Evolutionary conservation across 2,329 filamentous ascomycete genomes (phyloP), one percentile per base, ranked within the genome.

Genomic region (Fulvia fulva): DNA sequence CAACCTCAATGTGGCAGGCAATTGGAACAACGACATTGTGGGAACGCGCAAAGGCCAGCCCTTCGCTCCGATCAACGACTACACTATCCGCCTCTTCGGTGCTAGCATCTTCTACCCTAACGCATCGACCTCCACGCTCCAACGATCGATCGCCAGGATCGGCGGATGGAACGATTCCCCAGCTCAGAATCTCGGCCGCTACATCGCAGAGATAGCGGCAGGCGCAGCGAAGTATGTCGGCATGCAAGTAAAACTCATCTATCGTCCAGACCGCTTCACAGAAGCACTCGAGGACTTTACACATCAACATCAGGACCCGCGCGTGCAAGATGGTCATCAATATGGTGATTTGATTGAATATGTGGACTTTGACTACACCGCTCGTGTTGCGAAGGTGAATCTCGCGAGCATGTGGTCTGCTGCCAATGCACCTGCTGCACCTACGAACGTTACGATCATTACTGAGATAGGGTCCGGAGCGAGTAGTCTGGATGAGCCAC

Each of bases 1-100:
- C 5, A 79, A 74, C 49, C 77, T 77, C 8, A 80, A 83, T 65
- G 80, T 85, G 3, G 81, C 83, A 69, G 82, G 77, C 14, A 83
- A 83, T 76, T 76, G 82, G 55, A 85, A 80, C 62, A 80, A 81
- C 71, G 82, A 85, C 69, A 83, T 84, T 56, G 78, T 85, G 5
- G 83, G 83, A 34, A 81, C 67, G 6, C 67, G 68, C 32, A 63
- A 62, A 45, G 65, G 72, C 55, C 76, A 81, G 25, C 63, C 80
- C 76, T 69, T 68, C 53, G 58, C 56, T 11, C 62, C 69, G 5
- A 69, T 70, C 62, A 71, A 71, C 56, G 62, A 16, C 37, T 76
- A 77, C 65, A 81, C 80, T 5, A 76, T 85, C 61, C 80, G 82
- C n/a, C 72, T 81, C 14, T 84, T 84, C 69, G 80, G 66, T 41